Percentiles rank a stretch among this genome's conserved stretches.
Conservation (phyloP, 139 green algal genomes). For the Penium margaritaceum region DNA sequence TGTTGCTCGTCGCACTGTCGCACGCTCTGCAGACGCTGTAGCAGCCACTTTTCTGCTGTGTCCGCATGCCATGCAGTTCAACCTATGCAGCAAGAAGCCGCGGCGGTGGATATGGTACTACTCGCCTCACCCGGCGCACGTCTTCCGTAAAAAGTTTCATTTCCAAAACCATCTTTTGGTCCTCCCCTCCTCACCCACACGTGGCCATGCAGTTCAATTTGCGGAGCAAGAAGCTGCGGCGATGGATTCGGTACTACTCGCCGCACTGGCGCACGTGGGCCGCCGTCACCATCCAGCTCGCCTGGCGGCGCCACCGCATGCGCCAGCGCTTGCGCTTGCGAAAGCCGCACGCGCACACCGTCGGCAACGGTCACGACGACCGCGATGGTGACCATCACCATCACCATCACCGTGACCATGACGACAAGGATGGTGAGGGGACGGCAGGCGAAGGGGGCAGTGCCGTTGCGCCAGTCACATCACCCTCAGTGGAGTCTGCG, state of each 20-base stretch:
- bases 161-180: not conserved
- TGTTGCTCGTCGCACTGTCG: not conserved
- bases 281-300: constrained; percentile 28
- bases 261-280: constrained; percentile 32
- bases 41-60: not conserved
- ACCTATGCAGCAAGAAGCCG: constrained; percentile 8
- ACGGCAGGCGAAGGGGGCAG: too few species aligned
- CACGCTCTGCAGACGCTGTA: not conserved
- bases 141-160: constrained; percentile 3
- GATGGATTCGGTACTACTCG: constrained; percentile 16
- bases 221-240: constrained; percentile 15
- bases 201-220: not conserved
- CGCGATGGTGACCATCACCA: not conserved
- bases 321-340: not conserved
- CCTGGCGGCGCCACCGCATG: constrained; percentile 8
- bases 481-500: too few species aligned
- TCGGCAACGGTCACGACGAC: not conserved
- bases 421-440: too few species aligned
- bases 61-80: constrained; percentile 4
- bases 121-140: constrained; percentile 25
- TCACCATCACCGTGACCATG: too few species aligned
- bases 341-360: not conserved
- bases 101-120: constrained; percentile 14
- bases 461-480: not conserved
- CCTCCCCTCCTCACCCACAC: not conserved